Conservation (phyloP, 2,329 filamentous ascomycete species). For the Lasiodiplodia hormozganensis region DNA sequence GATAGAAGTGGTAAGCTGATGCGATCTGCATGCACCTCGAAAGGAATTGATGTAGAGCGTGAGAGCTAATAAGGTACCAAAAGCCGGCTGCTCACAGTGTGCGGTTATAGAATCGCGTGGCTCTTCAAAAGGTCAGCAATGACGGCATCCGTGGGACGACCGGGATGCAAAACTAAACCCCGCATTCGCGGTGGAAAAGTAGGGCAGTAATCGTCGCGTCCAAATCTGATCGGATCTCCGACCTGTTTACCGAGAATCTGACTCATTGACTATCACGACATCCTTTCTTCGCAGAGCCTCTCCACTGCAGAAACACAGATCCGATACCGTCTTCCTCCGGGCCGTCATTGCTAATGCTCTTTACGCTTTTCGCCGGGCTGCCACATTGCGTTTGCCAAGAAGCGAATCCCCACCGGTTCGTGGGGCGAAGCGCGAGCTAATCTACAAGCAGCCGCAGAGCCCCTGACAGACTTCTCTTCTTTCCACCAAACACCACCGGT, state of each 20-base stretch:
- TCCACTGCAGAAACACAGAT: background rate
- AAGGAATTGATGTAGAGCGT: background rate
- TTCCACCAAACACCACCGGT: background rate
- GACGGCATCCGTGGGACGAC: background rate
- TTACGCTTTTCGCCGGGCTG: constrained; percentile 5
- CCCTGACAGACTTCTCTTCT: constrained; percentile 2
- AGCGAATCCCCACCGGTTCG: background rate
- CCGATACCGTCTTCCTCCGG: background rate
- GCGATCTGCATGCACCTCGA: background rate
- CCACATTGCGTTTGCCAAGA: constrained; percentile 1
- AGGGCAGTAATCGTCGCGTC: background rate
- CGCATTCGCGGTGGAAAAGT: background rate
- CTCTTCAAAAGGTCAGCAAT: background rate
- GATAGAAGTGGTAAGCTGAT: constrained; percentile 4
- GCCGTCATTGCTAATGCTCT: constrained; percentile 9
- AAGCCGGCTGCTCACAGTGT: background rate
- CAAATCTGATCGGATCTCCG: constrained; percentile 13
- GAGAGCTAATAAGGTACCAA: background rate
- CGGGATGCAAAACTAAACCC: constrained; percentile 10
- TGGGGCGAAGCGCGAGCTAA: background rate
- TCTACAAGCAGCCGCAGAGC: constrained; percentile 3
- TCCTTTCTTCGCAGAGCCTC: background rate
- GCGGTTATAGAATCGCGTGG: background rate
- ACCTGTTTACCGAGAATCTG: background rate
- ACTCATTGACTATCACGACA: background rate